phyloP scores from a whole-genome alignment of 2,329 filamentous ascomycete genomes.

The Lecanicillium sp. region DNA sequence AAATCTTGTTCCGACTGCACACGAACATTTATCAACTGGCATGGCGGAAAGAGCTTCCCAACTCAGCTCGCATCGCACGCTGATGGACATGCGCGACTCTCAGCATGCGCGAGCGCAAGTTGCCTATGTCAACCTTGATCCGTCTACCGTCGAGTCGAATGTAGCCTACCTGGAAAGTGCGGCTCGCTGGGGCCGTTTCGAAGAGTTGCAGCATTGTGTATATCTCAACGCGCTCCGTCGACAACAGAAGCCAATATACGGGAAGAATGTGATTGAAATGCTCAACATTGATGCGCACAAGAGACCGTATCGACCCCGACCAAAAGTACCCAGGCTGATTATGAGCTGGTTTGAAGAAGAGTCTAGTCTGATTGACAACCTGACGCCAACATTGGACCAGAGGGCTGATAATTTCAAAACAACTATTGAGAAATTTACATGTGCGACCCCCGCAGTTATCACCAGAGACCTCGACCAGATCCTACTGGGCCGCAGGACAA shows the following conservation, averaged over 20 bases:
- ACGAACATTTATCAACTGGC: conserved; percentile 54
- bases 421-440: conserved; percentile 79
- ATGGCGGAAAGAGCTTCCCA: conserved; percentile 49
- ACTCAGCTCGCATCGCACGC: conserved; percentile 59
- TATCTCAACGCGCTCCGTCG: conserved; percentile 76
- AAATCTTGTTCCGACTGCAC: conserved; percentile 65
- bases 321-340: conserved; percentile 52
- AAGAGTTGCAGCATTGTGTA: conserved; percentile 72
- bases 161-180: conserved; percentile 66
- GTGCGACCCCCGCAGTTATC: conserved; percentile 81
- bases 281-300: conserved; percentile 56
- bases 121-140: conserved; percentile 47
- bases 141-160: conserved; percentile 59
- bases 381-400: conserved; percentile 68
- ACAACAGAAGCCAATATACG: conserved; percentile 74
- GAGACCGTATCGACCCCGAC: conserved; percentile 50
- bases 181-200: conserved; percentile 59
- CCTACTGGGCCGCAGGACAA: conserved; percentile 52
- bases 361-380: conserved; percentile 51
- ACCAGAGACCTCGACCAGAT: conserved; percentile 67
- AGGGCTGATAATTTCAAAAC: conserved; percentile 66
- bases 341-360: conserved; percentile 70
- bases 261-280: conserved; percentile 66
- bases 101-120: conserved; percentile 56
- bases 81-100: conserved; percentile 63